Conservation (phyloP, 331 rosid genomes). For the Ulmus americana region DNA sequence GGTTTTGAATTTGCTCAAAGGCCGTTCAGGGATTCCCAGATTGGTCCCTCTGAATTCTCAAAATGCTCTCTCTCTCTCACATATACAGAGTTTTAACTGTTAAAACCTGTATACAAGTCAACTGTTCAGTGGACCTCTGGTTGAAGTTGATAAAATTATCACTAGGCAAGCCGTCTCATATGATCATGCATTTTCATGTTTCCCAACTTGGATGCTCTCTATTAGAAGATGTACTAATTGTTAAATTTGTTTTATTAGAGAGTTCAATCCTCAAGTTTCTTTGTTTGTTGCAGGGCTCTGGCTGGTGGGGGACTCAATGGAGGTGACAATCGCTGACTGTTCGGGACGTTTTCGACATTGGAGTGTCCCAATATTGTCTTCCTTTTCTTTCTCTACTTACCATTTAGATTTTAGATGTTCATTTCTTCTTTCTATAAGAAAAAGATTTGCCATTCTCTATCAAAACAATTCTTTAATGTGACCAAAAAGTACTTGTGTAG, state of each 20-base stretch:
- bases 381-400: slow-evolving; percentile 11
- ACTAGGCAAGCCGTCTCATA: background rate
- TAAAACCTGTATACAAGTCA: no score
- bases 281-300: slow-evolving; percentile 48
- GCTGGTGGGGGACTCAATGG: slow-evolving; percentile 36
- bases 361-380: slow-evolving; percentile 18
- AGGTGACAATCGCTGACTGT: slow-evolving; percentile 51
- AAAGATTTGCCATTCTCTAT: background rate
- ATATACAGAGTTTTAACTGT: no score
- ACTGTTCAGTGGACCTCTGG: no score
- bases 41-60: no score
- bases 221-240: background rate
- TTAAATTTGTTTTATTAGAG: background rate
- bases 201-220: background rate
- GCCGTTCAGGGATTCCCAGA: no score
- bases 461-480: slow-evolving; percentile 6
- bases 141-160: background rate
- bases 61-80: no score
- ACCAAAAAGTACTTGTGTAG: slow-evolving; percentile 2
- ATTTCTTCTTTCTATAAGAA: slow-evolving; percentile 2
- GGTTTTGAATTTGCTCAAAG: background rate
- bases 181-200: background rate
- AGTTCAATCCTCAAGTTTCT: background rate
- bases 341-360: slow-evolving; percentile 17
- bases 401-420: slow-evolving; percentile 15